Base-by-base conservation (phyloP, 169 alveolate species). In the Plasmodium vinckei region DNA sequence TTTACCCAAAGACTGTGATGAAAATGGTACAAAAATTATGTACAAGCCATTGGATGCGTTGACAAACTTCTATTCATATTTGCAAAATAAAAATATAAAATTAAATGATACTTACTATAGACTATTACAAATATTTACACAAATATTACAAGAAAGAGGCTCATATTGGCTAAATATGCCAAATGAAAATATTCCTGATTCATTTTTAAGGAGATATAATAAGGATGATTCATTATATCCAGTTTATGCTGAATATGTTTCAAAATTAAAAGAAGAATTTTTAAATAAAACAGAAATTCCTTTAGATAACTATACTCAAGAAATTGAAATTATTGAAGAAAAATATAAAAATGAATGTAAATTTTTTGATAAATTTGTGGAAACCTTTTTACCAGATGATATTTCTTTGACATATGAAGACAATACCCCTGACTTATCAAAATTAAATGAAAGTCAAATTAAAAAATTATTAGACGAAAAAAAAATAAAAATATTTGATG, bases 11-110 rank as follows among this genome's bases (percentile, higher is more conserved):
- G 17, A 42, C 25, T 72, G 57, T n/a, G 60, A 72, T 65, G 82
- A 67, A 12, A 13, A 39, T 15, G 27, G 15, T 53, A 67, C 42
- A 9, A 56, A 42, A n/a, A 56, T 33, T 12, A 67, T 17, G 44
- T 79, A 79, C 65, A 79, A 79, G 49, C 89, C 89, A 51, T 69
- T 79, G 44, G 89, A 79, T 17, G 89, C 89, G 15, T 25, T 79
- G 33, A n/a, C 5, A 15, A 79, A 64, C 51, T 79, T 79, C 64
- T 44, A 39, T 79, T 10, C 13, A 5, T 79, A 65, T 54, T 65
- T 79, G 13, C 13, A 79, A 69, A 70, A 49, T 3, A 27, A 75
- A 25, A 75, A 75, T 75, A 21, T 75, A 10, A 63, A 42, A 67
- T 15, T 60, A n/a, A 75, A 75, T 56, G 75, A 60, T 47, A 61